Base-by-base conservation (phyloP, 2,329 filamentous ascomycete genomes). In the Cladosporium sphaerospermum region DNA sequence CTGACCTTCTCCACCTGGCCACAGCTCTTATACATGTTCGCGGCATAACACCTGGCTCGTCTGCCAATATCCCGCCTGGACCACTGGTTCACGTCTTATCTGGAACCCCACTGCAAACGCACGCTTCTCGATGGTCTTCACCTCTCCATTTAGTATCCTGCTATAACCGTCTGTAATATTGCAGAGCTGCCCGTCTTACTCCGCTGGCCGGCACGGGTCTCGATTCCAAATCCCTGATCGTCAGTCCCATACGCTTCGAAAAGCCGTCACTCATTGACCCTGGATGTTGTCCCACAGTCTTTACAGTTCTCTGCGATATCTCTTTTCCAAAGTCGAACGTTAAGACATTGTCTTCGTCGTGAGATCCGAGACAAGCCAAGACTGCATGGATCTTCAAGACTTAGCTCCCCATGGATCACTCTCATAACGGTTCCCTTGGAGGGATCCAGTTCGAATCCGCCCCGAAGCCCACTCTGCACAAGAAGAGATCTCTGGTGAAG, bases 311-410 rank as follows among this genome's bases (percentile, higher is more conserved):
- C 23, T 28, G 23, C 23, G 5, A 28, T 5, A 28, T 28, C 23
- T 28, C 23, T 28, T 28, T 28, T 28, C 23, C 23, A 28, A 28
- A 28, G 23, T 28, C 7, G 23, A 28, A 28, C 23, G 23, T 28
- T 28, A 28, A 28, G 36, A 39, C 36, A 14, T 39, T 39, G 36
- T 28, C 36, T 41, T 44, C 48, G 40, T 51, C 32, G 28, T 14
- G 4, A 3, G 10, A 36, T 16, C 40, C 16, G 32, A 51, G 48
- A 51, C 48, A 51, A 51, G 40, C 48, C 48, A 11, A 44, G 55
- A 49, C 60, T 63, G 60, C 51, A 64, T 64, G 62, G 61, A 62
- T 59, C 45, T 53, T 42, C 45, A 51, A 40, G 44, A n/a, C 41
- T 48, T 39, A 46, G 13, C 45, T 33, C 53, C 52, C 55, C 57